These are phyloP conservation scores for Thymus mandschuricus DNA, from an alignment of 257 asterid species.

Conservation along the genomic window DNA sequence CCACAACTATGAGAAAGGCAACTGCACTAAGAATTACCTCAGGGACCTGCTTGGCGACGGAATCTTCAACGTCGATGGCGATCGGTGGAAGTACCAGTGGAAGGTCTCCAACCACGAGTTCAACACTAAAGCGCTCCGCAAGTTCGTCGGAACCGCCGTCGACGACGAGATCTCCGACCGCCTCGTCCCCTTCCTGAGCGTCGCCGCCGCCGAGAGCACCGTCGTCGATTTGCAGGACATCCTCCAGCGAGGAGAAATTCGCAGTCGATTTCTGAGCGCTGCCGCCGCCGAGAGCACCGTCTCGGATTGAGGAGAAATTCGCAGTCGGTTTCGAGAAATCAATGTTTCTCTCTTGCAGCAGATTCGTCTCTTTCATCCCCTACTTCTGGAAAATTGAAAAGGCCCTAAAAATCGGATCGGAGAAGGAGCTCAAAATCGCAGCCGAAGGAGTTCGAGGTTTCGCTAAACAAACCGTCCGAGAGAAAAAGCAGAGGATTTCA, in stretches of 20 bases:
- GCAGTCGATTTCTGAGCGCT: too few species aligned
- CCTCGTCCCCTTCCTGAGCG: too few species aligned
- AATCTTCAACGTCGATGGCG: slow-evolving; percentile 56
- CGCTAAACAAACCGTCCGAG: slow-evolving; percentile 35
- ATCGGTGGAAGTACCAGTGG: slow-evolving; percentile 51
- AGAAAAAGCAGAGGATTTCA: slow-evolving; percentile 34
- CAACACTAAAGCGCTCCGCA: too few species aligned
- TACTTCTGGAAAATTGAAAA: too few species aligned
- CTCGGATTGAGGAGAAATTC: slow-evolving; percentile 37
- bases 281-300: slow-evolving; percentile 43
- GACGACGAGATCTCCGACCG: too few species aligned
- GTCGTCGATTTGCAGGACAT: too few species aligned
- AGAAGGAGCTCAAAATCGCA: slow-evolving; percentile 35
- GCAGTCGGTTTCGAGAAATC: slow-evolving; percentile 45
- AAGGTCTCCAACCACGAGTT: slow-evolving; percentile 51
- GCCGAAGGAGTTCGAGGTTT: slow-evolving; percentile 32
- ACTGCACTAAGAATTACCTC: slow-evolving; percentile 12
- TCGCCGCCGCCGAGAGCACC: too few species aligned
- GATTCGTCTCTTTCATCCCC: too few species aligned
- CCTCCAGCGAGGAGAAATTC: too few species aligned
- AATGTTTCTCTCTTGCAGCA: slow-evolving; percentile 25
- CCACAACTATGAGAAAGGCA: slow-evolving; percentile 42
- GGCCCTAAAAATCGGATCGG: slow-evolving; percentile 40
- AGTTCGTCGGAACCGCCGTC: too few species aligned
- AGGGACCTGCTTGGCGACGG: too few species aligned